Conservation (phyloP, 75 land plant species). For the Sequoiadendron giganteum region DNA sequence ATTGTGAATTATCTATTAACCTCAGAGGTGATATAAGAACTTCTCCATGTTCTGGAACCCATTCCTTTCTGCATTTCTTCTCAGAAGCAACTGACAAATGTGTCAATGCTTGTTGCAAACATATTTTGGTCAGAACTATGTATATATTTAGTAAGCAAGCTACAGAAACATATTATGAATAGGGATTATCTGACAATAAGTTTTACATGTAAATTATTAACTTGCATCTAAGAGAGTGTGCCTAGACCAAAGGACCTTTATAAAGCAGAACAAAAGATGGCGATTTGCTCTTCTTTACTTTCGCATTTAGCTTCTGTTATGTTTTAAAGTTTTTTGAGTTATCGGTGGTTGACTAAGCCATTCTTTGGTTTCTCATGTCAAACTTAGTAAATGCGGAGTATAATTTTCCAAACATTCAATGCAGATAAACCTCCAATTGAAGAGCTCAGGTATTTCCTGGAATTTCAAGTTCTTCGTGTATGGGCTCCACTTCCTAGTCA, state of each 20-base stretch:
- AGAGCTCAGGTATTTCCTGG: conserved; percentile 82
- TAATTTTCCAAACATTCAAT: conserved; percentile 7
- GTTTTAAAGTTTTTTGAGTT: neutral
- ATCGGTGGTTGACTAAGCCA: neutral
- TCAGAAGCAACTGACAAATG: neutral
- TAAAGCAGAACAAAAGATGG: neutral
- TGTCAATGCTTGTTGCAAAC: neutral
- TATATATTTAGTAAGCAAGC: neutral
- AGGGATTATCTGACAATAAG: neutral
- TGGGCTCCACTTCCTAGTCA: conserved; percentile 77
- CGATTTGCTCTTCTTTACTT: neutral
- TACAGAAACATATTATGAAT: neutral
- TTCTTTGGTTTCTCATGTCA: conserved; percentile 4
- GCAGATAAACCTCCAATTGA: conserved; percentile 91
- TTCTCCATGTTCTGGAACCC: neutral
- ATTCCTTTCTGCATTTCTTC: neutral
- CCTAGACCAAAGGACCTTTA: neutral
- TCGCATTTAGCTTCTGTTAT: neutral
- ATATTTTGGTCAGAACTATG: neutral
- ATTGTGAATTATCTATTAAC: neutral
- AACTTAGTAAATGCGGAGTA: neutral
- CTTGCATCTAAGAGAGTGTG: neutral
- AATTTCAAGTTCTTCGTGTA: conserved; percentile 65
- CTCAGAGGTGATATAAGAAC: neutral
- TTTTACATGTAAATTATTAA: neutral